Base-by-base conservation (phyloP, 2,329 filamentous ascomycete genomes). In the Biscogniauxia marginata region DNA sequence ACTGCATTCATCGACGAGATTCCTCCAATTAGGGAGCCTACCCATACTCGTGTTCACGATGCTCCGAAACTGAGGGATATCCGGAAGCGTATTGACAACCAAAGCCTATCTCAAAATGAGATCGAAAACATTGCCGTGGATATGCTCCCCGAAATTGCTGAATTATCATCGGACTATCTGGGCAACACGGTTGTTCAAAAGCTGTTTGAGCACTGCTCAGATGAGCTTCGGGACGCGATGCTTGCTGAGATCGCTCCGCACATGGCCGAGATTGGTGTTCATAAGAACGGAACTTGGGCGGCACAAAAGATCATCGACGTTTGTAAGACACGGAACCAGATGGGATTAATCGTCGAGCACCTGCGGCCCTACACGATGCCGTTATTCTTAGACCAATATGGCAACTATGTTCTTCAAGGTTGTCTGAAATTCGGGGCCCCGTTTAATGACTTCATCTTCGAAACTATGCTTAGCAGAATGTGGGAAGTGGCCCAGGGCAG, bases 101-200 rank as follows among this genome's bases (percentile, higher is more conserved):
- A 93, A 70, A 90, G 89, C 56, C 87, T 93, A 72, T 89, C 90
- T 1, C 84, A 89, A 58, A 80, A 87, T 18, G 95, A 99, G 73
- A 96, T 98, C 64, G 95, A 99, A 74, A 88, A 87, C 62, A 96
- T 95, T 61, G 95, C 95, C 44, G 81, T 90, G 59, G 90, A 91
- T 60, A 99, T 99, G 95, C 84, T 99, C 16, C 91, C 93, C 8
- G 95, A 99, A 73, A 95, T 99, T 70, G 91, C 93, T 3, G 95
- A 99, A 74, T 80, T 99, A 21, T 84, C 95, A 2, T 96, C 93
- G 0, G 95, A 99, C 74, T 99, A 99, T 68, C 84, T 99, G 25
- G 95, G 95, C 65, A 99, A 99, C 76, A 99, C 95, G 0, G 95
- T 99, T n/a, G 93, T 99, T 18, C 95, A 99, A 77, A 99, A 99